phyloP scores from a whole-genome alignment of 495 filamentous ascomycete genomes.

The Penicillium tannophilum region DNA sequence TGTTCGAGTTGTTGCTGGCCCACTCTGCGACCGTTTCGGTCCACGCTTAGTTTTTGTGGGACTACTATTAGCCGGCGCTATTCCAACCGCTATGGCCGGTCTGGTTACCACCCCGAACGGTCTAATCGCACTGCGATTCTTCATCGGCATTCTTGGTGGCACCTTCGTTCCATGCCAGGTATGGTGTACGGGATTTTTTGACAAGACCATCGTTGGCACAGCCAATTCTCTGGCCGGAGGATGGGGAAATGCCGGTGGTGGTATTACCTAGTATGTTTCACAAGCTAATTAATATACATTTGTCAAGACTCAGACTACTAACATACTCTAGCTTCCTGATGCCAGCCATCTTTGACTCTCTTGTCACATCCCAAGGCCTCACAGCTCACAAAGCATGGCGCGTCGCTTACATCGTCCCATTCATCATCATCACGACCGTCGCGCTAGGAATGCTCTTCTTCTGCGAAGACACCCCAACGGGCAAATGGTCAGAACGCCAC shows the following conservation, averaged over 20 bases:
- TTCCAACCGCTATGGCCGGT: constrained; percentile 84
- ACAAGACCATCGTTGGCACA: constrained; percentile 92
- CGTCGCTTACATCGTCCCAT: constrained; percentile 80
- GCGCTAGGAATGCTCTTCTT: constrained; percentile 71
- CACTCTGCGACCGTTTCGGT: constrained; percentile 82
- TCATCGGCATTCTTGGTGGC: constrained; percentile 89
- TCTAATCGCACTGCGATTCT: constrained; percentile 81
- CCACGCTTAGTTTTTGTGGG: constrained; percentile 80
- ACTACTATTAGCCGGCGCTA: constrained; percentile 70
- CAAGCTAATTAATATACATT: too few species aligned
- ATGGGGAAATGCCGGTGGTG: constrained; percentile 88
- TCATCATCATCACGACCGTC: constrained; percentile 67
- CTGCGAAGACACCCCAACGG: constrained; percentile 84
- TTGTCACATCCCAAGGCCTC: constrained; percentile 62
- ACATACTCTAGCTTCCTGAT: constrained; percentile 72
- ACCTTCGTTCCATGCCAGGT: constrained; percentile 95
- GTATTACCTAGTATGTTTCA: constrained; percentile 62
- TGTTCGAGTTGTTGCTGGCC: constrained; percentile 80
- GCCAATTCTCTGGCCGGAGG: constrained; percentile 87
- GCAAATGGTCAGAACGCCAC: constrained; percentile 78
- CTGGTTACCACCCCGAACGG: constrained; percentile 69
- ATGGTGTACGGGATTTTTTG: constrained; percentile 94
- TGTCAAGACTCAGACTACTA: neutral
- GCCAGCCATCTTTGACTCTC: constrained; percentile 85
- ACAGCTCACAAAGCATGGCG: constrained; percentile 75